phyloP scores from a whole-genome alignment of 176 grass and related monocot species.

The Saccharum officinarum region DNA sequence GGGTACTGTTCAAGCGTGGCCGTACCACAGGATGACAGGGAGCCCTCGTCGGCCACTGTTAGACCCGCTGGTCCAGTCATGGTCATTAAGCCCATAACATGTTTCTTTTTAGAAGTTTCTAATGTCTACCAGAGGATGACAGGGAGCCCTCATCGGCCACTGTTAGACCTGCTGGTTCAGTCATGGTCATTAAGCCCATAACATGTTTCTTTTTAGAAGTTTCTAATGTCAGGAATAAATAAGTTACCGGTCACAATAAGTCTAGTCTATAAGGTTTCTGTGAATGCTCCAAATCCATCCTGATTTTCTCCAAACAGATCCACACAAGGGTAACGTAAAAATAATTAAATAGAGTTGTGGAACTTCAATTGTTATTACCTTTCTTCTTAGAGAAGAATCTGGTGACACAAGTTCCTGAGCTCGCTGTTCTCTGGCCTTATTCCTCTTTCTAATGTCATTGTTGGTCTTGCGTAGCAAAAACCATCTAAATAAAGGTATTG shows the following conservation, averaged over 20 bases:
- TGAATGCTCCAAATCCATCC: neutral
- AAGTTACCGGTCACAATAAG: neutral
- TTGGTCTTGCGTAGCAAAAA: constrained; percentile 73
- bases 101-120: constrained; percentile 18
- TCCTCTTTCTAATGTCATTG: constrained; percentile 69
- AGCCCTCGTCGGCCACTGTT: neutral
- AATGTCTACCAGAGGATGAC: neutral
- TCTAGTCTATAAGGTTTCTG: neutral
- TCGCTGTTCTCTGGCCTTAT: constrained; percentile 70
- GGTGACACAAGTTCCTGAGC: constrained; percentile 64
- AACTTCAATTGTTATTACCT: constrained; percentile 48
- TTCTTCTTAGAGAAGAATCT: constrained; percentile 72
- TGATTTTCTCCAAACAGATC: constrained; percentile 12
- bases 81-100: neutral
- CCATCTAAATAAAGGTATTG: constrained; percentile 88
- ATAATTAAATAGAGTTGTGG: neutral
- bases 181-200: neutral
- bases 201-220: constrained; percentile 5
- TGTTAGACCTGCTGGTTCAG: neutral
- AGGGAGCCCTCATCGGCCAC: neutral
- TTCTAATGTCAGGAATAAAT: constrained; percentile 13
- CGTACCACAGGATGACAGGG: neutral
- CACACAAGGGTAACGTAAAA: neutral
- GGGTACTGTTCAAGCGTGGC: neutral
- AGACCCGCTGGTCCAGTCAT: neutral